Conservation (phyloP, 2,329 filamentous ascomycete genomes). For the Sclerotiophoma versabilis region DNA sequence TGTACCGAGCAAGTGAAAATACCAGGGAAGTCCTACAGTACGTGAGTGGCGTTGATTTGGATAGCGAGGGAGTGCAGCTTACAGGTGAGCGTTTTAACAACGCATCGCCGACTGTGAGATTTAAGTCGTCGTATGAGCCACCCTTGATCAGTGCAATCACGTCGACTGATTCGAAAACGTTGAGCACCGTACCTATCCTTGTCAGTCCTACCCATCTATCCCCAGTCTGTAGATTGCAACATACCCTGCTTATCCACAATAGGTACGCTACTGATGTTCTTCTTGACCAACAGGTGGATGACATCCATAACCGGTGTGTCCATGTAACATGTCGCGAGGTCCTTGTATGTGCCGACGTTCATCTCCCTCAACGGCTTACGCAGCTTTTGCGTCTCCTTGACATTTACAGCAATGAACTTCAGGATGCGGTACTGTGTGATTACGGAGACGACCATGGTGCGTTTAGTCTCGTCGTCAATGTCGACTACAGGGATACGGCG, state of each 20-base stretch:
- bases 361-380: constrained; percentile 88
- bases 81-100: constrained; percentile 82
- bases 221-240: neutral
- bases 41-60: constrained; percentile 22
- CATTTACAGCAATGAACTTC: constrained; percentile 98
- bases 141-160: constrained; percentile 96
- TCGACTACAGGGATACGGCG: constrained; percentile 94
- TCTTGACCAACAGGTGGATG: constrained; percentile 89
- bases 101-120: constrained; percentile 85
- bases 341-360: constrained; percentile 81
- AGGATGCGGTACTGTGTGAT: constrained; percentile 98
- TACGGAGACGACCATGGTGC: constrained; percentile 93
- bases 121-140: constrained; percentile 88
- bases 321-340: constrained; percentile 86
- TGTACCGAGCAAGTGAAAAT: constrained; percentile 96
- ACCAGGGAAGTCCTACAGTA: constrained; percentile 81
- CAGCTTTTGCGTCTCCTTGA: constrained; percentile 84
- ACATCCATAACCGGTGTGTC: constrained; percentile 90
- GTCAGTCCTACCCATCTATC: constrained; percentile 8
- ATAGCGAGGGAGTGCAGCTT: constrained; percentile 30
- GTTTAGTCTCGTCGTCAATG: constrained; percentile 89
- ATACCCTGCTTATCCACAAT: constrained; percentile 80
- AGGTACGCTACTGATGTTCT: constrained; percentile 93
- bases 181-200: constrained; percentile 72
- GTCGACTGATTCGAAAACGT: constrained; percentile 97